Evolutionary conservation across 306 rosid species (phyloP).

Genomic region (Castanea crenata): DNA sequence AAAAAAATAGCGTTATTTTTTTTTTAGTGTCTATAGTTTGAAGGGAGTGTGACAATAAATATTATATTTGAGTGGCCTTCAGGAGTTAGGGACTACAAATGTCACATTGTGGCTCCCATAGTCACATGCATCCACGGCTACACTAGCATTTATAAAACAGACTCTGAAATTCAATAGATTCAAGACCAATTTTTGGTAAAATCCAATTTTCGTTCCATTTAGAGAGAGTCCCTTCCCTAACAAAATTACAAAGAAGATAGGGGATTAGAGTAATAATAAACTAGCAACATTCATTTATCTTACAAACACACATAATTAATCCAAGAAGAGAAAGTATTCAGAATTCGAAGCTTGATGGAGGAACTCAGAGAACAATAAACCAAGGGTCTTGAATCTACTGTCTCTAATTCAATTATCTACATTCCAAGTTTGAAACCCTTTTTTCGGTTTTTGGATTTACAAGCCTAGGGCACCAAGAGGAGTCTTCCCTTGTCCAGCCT

Average conservation of each 20-base stretch:
- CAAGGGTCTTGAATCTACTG: neutral
- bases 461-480: slow-evolving; percentile 98
- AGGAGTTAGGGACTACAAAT: too few relatives aligned
- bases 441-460: slow-evolving; percentile 25
- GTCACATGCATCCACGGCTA: too few relatives aligned
- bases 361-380: neutral
- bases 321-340: neutral
- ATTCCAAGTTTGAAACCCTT: slow-evolving; percentile 7
- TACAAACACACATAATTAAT: neutral
- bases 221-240: too few relatives aligned
- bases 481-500: slow-evolving; percentile 98
- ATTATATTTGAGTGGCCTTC: too few relatives aligned
- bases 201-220: too few relatives aligned
- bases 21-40: too few relatives aligned
- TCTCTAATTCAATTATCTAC: slow-evolving; percentile 56
- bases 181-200: neutral
- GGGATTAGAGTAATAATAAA: neutral
- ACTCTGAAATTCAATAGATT: neutral
- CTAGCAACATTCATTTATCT: neutral
- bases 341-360: slow-evolving; percentile 8
- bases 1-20: too few relatives aligned
- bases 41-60: too few relatives aligned
- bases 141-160: too few relatives aligned
- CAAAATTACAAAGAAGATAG: neutral
- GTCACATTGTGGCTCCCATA: too few relatives aligned